These are phyloP conservation scores for Nicotiana otophora DNA, from an alignment of 257 asterid genomes.

Conservation along the genomic window DNA sequence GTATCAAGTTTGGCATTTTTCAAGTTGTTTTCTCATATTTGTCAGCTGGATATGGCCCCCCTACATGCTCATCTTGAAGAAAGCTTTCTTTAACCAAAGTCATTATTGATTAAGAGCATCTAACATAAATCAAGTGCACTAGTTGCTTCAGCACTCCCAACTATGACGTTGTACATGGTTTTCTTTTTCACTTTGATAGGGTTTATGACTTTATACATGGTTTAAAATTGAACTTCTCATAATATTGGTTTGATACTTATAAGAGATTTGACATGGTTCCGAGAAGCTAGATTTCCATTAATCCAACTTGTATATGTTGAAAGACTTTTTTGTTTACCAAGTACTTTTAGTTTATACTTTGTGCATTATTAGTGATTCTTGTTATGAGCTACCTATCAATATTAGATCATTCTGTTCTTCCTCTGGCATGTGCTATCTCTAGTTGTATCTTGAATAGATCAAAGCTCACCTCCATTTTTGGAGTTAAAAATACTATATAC, in stretches of 20 bases:
- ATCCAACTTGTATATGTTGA: too few relatives aligned
- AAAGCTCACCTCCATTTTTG: neutral
- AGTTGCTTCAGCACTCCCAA: neutral
- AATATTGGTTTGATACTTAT: neutral
- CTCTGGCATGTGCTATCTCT: neutral
- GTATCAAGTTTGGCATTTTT: conserved; percentile 23
- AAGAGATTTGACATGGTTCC: neutral
- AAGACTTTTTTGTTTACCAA: neutral
- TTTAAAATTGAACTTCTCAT: neutral
- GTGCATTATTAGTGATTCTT: neutral
- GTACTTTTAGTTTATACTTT: neutral
- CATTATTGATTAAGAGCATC: neutral
- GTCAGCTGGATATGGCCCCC: neutral
- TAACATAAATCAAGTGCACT: neutral
- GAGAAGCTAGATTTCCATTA: neutral
- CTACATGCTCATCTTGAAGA: neutral
- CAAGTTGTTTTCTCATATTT: neutral
- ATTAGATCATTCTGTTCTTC: neutral
- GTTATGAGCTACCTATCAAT: neutral
- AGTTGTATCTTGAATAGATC: neutral
- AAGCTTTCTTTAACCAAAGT: neutral
- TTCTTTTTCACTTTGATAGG: too few relatives aligned
- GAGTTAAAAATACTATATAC: neutral
- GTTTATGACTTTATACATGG: neutral
- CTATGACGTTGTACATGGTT: neutral